Base-by-base conservation (phyloP, 495 filamentous ascomycete genomes). In the Tetracladium marchalianum region DNA sequence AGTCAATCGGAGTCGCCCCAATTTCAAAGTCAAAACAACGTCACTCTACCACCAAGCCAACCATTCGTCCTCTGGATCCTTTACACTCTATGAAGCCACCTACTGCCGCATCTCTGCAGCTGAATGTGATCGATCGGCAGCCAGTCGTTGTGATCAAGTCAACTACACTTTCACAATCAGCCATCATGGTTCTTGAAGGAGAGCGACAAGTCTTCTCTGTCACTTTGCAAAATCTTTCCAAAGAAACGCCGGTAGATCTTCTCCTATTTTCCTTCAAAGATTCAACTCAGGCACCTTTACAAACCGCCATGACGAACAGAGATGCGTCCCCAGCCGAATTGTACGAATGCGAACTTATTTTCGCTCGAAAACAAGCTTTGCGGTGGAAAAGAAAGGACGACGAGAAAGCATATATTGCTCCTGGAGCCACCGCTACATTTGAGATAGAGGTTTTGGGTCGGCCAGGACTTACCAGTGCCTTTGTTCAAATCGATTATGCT, bases 141-240 rank as follows among this genome's bases (percentile, higher is more conserved):
- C 92, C 92, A 1, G 65, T 84, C 4, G 64, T 95, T 9, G 65
- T 80, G 1, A 71, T 95, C 11, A 81, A 85, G 47, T 82, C 81
- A 4, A 80, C 80, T 33, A 85, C 85, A 18, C 72, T 94, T 8
- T 79, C 84, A 0, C 90, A 95, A 58, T 84, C 84, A 12, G 87
- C 90, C 27, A 67, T 94, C 39, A 95, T 94, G 87, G 72, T 95
- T 44, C 70, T 95, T 11, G 89, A 95, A 64, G 90, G 90, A 11
- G 89, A 97, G 62, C 72, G 73, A 12, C 79, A 77, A 52, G 67
- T 67, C 1, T 95, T 97, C 51, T 80, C 73, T 1, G 75, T 95
- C 35, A 92, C 87, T 0, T 65, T 97, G 31, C 75, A 82, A 47
- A 95, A 97, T 50, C 65, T 77, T 11, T 94, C 89, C 1, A 47